Percentiles rank a stretch among this genome's conserved stretches.
phyloP scores from a whole-genome alignment of 306 rosid species.

The Pyrus betulifolia region DNA sequence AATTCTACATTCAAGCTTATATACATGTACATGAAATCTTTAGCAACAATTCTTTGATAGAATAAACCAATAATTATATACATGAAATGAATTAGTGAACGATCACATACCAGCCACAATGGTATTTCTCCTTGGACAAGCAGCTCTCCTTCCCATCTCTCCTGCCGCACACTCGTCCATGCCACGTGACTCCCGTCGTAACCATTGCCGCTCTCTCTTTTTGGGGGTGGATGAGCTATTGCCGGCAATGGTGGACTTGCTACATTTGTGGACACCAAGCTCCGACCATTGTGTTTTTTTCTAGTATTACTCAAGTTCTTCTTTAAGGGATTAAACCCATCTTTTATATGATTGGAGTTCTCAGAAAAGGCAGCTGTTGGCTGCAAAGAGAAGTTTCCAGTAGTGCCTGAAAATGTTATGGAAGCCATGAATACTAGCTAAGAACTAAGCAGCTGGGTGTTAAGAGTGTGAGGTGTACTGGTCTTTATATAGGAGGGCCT shows the following conservation, averaged over 20 bases:
- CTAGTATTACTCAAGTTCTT: neutral
- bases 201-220: neutral
- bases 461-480: neutral
- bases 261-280: conserved; percentile 35
- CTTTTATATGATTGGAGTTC: neutral
- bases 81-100: neutral
- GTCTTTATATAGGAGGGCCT: conserved; percentile 13
- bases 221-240: conserved; percentile 23
- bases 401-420: conserved; percentile 5
- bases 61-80: neutral
- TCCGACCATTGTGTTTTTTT: conserved; percentile 11
- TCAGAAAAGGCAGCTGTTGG: conserved; percentile 20
- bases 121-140: conserved; percentile 70
- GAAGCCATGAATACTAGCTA: conserved; percentile 38
- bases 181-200: conserved; percentile 53
- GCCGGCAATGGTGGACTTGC: conserved; percentile 40
- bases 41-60: neutral
- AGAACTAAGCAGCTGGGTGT: neutral
- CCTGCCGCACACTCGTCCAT: conserved; percentile 84
- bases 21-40: neutral
- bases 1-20: too few species aligned
- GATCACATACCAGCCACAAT: conserved; percentile 57
- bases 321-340: conserved; percentile 9
- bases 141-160: conserved; percentile 89
- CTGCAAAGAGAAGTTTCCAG: conserved; percentile 18